Base-by-base conservation (phyloP, 805 yeast genomes). In the Pichia thaimueangensis region DNA sequence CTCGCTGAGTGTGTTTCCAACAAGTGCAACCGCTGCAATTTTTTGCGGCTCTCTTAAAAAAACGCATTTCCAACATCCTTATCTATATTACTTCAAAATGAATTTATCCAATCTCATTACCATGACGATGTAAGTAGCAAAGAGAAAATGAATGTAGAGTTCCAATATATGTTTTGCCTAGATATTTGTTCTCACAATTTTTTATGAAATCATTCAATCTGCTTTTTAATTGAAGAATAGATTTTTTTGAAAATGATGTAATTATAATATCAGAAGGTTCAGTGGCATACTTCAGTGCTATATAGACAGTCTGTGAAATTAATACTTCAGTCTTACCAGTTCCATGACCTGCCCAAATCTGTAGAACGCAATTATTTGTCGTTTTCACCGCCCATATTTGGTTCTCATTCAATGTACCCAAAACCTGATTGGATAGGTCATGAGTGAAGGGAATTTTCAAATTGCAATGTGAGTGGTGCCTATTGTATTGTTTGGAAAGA, bases 231-330 rank as follows among this genome's bases (percentile, higher is more conserved):
- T 91, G 97, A 40, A 69, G 73, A 2, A 97, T 93, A 0, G 98
- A 97, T 53, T 84, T 86, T 53, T 86, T 85, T 11, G 97, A 89
- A 65, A 91, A 91, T 0, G 97, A 88, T 6, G 96, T 86, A 17
- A 89, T 93, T 1, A 91, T 73, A 16, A 93, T 71, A 36, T 72
- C 64, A 27, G 69, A 66, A 0, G 97, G 89, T 1, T 68, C 65
- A 0, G 85, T 59, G 2, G 69, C 61, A 28, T 73, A 68, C 8
- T 71, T 59, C 3, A 74, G 46, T 7, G 89, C 50, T 24, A 89
- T 63, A 53, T 79, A 74, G 0, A 89, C 89, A 9, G 89, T 93
- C 35, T 96, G 67, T 1, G 87, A 71, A 0, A 86, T 80, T 23
- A 91, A 61, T 2, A 93, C 91, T 57, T 79, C 80, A 2, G 98